A percentile compares a stretch with the other conserved stretches of the same genome.
phyloP scores from a whole-genome alignment of 176 grass and related monocot genomes.

The Rhynchospora pubera region DNA sequence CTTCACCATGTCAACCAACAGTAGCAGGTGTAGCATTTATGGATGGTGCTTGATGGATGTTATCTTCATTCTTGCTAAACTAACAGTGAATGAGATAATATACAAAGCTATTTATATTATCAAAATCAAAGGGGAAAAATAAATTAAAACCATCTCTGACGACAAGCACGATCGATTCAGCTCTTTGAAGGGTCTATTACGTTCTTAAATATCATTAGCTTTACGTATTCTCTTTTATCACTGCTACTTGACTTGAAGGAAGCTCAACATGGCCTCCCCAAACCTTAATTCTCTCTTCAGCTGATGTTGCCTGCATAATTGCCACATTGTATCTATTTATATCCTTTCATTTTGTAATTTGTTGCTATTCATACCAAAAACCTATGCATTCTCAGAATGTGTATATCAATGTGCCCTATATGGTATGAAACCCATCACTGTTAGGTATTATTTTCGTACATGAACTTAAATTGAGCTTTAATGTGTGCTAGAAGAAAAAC shows the following conservation, averaged over 20 bases:
- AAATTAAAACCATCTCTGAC: background rate
- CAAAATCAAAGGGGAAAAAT: background rate
- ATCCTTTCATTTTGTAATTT: background rate
- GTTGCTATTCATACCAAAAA: background rate
- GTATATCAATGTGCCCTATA: background rate
- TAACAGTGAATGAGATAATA: background rate
- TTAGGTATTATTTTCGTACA: background rate
- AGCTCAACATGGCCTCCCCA: constrained; percentile 50
- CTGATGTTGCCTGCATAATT: constrained; percentile 37
- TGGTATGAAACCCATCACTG: background rate
- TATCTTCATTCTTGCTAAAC: background rate
- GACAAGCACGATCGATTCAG: background rate
- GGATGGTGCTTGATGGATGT: background rate
- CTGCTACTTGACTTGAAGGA: constrained; percentile 12
- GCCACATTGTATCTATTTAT: background rate
- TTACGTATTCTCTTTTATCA: background rate
- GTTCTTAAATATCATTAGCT: background rate
- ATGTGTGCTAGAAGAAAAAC: background rate
- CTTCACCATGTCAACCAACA: background rate
- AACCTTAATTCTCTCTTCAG: constrained; percentile 41
- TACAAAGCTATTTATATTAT: background rate
- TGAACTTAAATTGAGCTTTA: background rate
- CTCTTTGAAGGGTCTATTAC: background rate
- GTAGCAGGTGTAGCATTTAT: background rate
- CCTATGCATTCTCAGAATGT: background rate